Percentiles rank a stretch among this genome's conserved stretches.
Evolutionary conservation across 257 asterid genomes (phyloP).

Genomic region (Leptodermis oblonga): DNA sequence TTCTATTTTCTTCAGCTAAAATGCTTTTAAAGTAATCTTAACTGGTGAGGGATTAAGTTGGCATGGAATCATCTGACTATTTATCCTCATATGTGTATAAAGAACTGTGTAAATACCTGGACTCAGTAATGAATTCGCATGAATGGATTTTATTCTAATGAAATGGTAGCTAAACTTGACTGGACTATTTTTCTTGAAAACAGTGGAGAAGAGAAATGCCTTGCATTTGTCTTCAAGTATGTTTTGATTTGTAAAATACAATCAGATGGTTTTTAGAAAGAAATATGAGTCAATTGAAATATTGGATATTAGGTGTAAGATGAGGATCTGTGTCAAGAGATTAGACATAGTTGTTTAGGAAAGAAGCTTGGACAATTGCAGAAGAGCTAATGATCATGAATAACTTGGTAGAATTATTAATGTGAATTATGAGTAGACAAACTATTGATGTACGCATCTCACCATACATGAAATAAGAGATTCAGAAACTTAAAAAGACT

Average conservation of each 20-base stretch:
- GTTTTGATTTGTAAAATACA: background rate
- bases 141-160: background rate
- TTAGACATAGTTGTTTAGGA: background rate
- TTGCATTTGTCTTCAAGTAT: background rate
- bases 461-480: background rate
- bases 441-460: background rate
- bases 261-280: background rate
- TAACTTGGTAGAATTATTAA: background rate
- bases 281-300: background rate
- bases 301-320: background rate
- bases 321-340: background rate
- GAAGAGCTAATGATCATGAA: background rate
- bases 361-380: background rate
- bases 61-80: background rate
- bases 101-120: too few species aligned
- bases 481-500: background rate
- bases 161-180: background rate
- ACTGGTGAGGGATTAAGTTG: background rate
- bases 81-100: background rate
- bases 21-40: background rate
- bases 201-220: background rate
- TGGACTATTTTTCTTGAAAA: background rate
- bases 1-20: background rate
- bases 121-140: background rate
- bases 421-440: background rate